These are phyloP conservation scores for Rhododendron kiyosumense DNA, from an alignment of 148 eudicot species.

Conservation along the genomic window DNA sequence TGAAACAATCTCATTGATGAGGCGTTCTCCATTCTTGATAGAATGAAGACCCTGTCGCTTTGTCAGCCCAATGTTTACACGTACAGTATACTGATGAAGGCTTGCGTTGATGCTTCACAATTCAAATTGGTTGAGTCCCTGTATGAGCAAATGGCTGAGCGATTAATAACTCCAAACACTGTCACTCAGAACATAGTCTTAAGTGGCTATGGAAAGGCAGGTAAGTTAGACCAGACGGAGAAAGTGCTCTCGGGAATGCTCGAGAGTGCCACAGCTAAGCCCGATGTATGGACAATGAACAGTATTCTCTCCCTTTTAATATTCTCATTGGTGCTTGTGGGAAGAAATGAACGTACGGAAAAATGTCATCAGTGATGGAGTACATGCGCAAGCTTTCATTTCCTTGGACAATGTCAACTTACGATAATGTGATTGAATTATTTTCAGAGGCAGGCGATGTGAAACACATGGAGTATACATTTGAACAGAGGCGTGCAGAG, in stretches of 20 bases:
- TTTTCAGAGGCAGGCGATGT: conserved; percentile 81
- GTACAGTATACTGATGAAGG: conserved; percentile 72
- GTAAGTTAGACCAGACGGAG: conserved; percentile 77
- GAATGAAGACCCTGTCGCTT: conserved; percentile 73
- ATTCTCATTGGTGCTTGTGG: conserved; percentile 90
- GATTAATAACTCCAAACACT: conserved; percentile 63
- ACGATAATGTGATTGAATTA: conserved; percentile 87
- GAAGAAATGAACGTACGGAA: conserved; percentile 78
- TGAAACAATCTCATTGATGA: conserved; percentile 57
- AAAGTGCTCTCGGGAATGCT: conserved; percentile 72
- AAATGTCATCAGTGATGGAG: conserved; percentile 96
- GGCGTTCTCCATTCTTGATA: conserved; percentile 52
- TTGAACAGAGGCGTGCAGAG: conserved; percentile 84
- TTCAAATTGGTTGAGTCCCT: conserved; percentile 61
- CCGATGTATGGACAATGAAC: conserved; percentile 99
- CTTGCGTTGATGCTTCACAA: conserved; percentile 63
- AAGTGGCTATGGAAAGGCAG: conserved; percentile 80
- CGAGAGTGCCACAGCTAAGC: conserved; percentile 43
- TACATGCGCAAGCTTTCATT: conserved; percentile 63
- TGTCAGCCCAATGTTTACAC: conserved; percentile 94
- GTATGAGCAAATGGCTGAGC: conserved; percentile 60
- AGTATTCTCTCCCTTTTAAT: conserved; percentile 71
- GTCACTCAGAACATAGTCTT: conserved; percentile 87
- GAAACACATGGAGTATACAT: conserved; percentile 72
- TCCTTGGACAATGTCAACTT: conserved; percentile 95